phyloP scores from a whole-genome alignment of 2,329 filamentous ascomycete genomes.

The Fusarium tupiense region DNA sequence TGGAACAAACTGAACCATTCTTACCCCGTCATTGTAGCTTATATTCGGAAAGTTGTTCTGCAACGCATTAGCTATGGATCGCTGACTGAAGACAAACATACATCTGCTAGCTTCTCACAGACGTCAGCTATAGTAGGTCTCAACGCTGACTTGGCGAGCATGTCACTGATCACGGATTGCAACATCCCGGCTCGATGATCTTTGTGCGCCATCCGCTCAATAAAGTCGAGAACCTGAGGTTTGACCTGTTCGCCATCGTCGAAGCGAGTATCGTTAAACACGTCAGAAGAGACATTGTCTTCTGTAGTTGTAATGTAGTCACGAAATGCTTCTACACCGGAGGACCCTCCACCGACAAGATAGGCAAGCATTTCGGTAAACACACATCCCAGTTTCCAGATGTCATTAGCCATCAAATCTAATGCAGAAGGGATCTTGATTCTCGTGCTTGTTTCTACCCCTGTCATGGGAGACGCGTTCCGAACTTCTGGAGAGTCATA shows the following conservation, averaged over 20 bases:
- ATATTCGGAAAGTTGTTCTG: not conserved
- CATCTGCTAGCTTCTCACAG: fast-evolving
- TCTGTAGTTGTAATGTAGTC: not conserved
- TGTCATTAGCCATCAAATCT: not conserved
- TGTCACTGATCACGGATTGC: fast-evolving
- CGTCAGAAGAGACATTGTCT: not conserved
- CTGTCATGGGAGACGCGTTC: fast-evolving
- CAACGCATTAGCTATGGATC: fast-evolving
- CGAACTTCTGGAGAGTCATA: not conserved
- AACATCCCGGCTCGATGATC: fast-evolving
- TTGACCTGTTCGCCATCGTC: not conserved
- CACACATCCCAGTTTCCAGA: not conserved
- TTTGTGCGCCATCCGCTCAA: fast-evolving
- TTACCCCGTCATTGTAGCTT: not conserved
- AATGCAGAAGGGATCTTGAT: not conserved
- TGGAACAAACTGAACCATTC: not conserved
- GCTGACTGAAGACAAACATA: fast-evolving
- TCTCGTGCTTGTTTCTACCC: fast-evolving
- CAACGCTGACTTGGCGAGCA: not conserved
- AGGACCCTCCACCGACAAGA: fast-evolving
- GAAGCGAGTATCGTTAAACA: fast-evolving
- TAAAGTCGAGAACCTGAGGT: not conserved
- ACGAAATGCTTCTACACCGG: not conserved
- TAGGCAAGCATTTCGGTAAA: not conserved
- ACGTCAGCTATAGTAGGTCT: not conserved